A percentile compares a stretch with the other conserved stretches of the same genome.
These are phyloP conservation scores for Irpex sp. DNA, from an alignment of 1,284 basidiomycete genomes.

Conservation along the genomic window DNA sequence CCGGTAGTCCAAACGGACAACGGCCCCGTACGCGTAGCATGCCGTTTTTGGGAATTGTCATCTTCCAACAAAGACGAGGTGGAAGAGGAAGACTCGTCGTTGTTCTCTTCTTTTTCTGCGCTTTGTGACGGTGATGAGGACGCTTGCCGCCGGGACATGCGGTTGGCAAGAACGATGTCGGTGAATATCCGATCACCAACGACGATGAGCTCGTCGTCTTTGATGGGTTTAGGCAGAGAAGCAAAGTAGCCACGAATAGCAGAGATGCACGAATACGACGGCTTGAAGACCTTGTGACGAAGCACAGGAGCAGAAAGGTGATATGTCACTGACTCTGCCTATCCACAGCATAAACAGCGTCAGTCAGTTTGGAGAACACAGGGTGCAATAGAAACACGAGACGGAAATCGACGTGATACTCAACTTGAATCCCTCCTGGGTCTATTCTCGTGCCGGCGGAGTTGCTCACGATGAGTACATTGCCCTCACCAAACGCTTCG, in stretches of 20 bases:
- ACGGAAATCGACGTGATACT: conserved; percentile 20
- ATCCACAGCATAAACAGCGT: not conserved
- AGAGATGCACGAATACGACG: conserved; percentile 68
- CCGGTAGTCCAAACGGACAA: conserved; percentile 66
- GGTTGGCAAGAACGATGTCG: conserved; percentile 84
- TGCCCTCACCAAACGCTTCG: conserved; percentile 69
- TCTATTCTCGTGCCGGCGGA: conserved; percentile 86
- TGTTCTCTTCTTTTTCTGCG: not conserved
- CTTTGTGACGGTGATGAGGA: conserved; percentile 1
- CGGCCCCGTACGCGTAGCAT: conserved; percentile 36
- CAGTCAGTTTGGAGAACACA: too few relatives aligned
- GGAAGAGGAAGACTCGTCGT: not conserved
- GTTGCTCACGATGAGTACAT: conserved; percentile 92
- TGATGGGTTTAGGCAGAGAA: conserved; percentile 47
- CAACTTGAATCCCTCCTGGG: conserved; percentile 74
- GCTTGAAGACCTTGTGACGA: conserved; percentile 74
- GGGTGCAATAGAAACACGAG: not conserved
- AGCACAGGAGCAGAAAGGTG: conserved; percentile 83
- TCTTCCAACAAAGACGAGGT: not conserved
- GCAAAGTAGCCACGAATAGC: conserved; percentile 66
- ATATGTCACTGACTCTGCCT: conserved; percentile 85
- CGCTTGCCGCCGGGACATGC: conserved; percentile 41
- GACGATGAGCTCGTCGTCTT: conserved; percentile 65
- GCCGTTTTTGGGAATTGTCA: not conserved
- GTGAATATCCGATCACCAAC: conserved; percentile 92